Evolutionary conservation across 2,329 filamentous ascomycete genomes (phyloP).

Genomic region (Aspergillus brunneoviolaceus): DNA sequence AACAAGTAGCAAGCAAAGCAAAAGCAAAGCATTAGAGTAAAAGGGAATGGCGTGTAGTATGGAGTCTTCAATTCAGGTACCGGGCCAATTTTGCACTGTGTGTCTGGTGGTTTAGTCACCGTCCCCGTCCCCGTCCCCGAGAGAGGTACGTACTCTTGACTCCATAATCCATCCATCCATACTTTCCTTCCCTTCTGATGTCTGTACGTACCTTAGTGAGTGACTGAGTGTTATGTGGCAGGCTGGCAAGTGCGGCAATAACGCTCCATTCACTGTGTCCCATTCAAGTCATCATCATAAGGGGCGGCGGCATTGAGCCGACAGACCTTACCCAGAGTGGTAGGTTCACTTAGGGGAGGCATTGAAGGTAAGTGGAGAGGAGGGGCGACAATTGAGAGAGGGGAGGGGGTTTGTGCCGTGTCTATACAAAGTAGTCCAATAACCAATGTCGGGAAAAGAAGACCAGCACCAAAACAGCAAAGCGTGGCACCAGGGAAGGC

Average conservation of each 20-base stretch:
- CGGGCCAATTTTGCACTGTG: neutral
- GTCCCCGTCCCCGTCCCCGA: neutral
- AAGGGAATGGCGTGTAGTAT: conserved; percentile 1
- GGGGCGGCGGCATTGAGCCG: neutral
- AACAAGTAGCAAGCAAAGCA: neutral
- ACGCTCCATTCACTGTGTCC: neutral
- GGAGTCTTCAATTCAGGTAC: conserved; percentile 1
- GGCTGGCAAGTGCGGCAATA: conserved; percentile 4
- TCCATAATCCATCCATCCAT: neutral
- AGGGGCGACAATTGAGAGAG: conserved; percentile 8
- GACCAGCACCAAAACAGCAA: conserved; percentile 19
- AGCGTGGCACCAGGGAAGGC: conserved; percentile 20
- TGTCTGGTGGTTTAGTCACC: conserved; percentile 1
- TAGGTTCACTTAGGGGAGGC: conserved; percentile 3
- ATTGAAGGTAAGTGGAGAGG: conserved; percentile 2
- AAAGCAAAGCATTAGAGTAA: neutral
- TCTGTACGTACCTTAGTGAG: neutral
- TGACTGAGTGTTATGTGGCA: neutral
- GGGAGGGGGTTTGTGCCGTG: conserved; percentile 20
- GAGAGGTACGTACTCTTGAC: neutral
- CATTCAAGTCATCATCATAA: neutral
- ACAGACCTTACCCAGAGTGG: conserved; percentile 8
- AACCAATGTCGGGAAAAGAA: conserved; percentile 6
- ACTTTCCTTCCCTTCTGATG: neutral
- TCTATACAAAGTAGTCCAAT: conserved; percentile 15